A percentile compares a stretch with the other conserved stretches of the same genome.
phyloP scores from a whole-genome alignment of 331 rosid species.

The Cydonia oblonga region DNA sequence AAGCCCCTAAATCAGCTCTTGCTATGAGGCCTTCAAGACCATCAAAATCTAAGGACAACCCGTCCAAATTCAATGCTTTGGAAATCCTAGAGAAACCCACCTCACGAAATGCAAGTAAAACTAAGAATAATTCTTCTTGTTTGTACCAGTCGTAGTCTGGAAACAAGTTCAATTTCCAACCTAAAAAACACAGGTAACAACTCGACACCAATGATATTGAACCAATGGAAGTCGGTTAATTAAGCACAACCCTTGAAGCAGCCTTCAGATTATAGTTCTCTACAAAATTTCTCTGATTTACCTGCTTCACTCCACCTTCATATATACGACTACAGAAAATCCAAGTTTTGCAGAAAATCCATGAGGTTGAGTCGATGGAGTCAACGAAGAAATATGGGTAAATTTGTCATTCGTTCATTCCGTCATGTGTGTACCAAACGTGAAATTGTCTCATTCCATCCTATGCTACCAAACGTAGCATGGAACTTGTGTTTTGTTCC shows the following conservation, averaged over 20 bases:
- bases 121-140: conserved; percentile 33
- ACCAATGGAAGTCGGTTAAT: conserved; percentile 5
- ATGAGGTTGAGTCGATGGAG: no score
- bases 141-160: no score
- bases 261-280: background rate
- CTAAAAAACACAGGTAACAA: conserved; percentile 3
- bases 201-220: conserved; percentile 1
- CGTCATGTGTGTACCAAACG: no score
- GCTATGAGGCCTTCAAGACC: conserved; percentile 14
- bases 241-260: background rate
- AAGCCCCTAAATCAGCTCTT: conserved; percentile 40
- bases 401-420: no score
- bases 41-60: conserved; percentile 34
- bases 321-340: no score
- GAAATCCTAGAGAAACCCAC: conserved; percentile 11
- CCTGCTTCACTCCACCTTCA: no score
- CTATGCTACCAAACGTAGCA: no score
- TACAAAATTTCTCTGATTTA: no score
- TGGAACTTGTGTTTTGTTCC: no score
- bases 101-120: conserved; percentile 6
- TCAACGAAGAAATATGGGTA: no score
- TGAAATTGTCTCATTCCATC: no score
- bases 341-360: no score
- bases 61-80: conserved; percentile 20
- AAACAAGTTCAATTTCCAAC: conserved; percentile 1